These are phyloP conservation scores for Apiospora koreana DNA, from an alignment of 2,329 filamentous ascomycete genomes.

Conservation along the genomic window DNA sequence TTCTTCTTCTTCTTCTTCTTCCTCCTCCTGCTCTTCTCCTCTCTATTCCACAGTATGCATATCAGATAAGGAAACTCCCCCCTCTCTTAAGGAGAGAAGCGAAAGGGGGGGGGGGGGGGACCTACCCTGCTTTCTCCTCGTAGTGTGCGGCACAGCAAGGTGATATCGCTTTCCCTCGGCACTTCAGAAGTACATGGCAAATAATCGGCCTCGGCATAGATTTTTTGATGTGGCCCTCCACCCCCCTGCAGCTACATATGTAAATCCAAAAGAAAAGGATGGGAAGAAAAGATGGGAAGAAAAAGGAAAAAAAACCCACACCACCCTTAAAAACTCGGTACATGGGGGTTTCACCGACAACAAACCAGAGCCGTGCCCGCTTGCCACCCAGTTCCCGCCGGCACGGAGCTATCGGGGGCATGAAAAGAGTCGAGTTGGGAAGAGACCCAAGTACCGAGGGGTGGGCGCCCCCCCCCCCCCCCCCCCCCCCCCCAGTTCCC, in stretches of 20 bases:
- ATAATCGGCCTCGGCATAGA: background rate
- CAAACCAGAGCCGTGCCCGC: background rate
- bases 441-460: background rate
- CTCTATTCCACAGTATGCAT: background rate
- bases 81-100: too few species aligned
- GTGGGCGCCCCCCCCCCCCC: too few species aligned
- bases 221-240: background rate
- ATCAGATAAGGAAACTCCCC: too few species aligned
- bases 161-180: background rate
- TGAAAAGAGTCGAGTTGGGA: background rate
- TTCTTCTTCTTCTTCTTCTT: background rate
- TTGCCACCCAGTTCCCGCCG: background rate
- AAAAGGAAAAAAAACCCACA: background rate
- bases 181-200: too few species aligned
- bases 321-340: constrained; percentile 1
- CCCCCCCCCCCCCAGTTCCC: too few species aligned
- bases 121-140: background rate
- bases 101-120: too few species aligned
- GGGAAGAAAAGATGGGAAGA: background rate
- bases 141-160: constrained; percentile 4
- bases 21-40: too few species aligned
- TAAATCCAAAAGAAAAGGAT: too few species aligned
- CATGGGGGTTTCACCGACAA: constrained; percentile 3
- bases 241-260: background rate
- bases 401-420: constrained; percentile 4